phyloP scores from a whole-genome alignment of 768 basidiomycete species.

The Boletus rubescentipes region DNA sequence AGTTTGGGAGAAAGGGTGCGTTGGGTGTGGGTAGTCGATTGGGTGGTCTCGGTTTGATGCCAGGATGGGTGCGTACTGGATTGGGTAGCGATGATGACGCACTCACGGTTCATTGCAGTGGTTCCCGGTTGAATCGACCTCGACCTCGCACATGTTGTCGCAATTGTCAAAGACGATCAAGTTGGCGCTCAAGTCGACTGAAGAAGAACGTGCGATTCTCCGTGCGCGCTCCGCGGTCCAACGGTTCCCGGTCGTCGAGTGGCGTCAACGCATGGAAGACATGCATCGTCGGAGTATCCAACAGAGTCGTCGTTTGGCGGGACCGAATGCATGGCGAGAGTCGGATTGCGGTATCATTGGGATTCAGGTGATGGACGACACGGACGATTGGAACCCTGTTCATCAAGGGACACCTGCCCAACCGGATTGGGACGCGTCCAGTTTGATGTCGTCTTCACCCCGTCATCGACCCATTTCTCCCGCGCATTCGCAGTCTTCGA shows the following conservation, averaged over 20 bases:
- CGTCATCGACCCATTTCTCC: conserved; percentile 53
- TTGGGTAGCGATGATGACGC: neutral
- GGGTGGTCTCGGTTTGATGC: conserved; percentile 95
- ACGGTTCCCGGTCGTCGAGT: conserved; percentile 96
- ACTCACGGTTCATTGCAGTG: conserved; percentile 49
- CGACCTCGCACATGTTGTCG: conserved; percentile 92
- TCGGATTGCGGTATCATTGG: conserved; percentile 57
- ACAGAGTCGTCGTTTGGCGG: conserved; percentile 67
- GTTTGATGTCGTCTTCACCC: conserved; percentile 40
- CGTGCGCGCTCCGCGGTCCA: conserved; percentile 93
- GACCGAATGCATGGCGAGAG: conserved; percentile 72
- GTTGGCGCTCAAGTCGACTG: conserved; percentile 85
- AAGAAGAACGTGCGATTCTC: conserved; percentile 89
- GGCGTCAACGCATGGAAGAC: conserved; percentile 95
- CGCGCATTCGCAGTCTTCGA: conserved; percentile 60
- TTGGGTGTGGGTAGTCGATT: conserved; percentile 93
- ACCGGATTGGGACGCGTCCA: conserved; percentile 76
- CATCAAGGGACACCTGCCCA: conserved; percentile 62
- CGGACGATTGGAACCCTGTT: conserved; percentile 80
- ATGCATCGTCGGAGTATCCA: conserved; percentile 86
- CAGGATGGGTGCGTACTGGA: conserved; percentile 79
- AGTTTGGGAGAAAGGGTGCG: conserved; percentile 95
- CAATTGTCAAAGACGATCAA: conserved; percentile 95
- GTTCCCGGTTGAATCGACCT: conserved; percentile 95
- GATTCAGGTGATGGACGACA: conserved; percentile 53